These are phyloP conservation scores for Monosporozyma siamensis DNA, from an alignment of 805 yeast species.

Conservation along the genomic window DNA sequence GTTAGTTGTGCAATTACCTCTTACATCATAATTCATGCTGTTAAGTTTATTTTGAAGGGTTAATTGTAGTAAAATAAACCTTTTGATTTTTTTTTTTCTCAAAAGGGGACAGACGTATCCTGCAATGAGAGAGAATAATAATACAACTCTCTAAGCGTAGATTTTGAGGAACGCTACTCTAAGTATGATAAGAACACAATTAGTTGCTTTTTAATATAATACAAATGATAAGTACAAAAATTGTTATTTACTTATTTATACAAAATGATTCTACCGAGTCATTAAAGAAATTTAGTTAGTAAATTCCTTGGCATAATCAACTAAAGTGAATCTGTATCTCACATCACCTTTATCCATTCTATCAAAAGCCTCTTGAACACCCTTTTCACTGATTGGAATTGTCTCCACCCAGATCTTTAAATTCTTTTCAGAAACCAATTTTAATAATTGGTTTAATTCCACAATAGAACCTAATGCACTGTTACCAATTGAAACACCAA, in stretches of 20 bases:
- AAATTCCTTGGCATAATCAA: constrained; percentile 37
- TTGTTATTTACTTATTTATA: not conserved
- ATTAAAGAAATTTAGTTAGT: not conserved
- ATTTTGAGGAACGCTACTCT: no score
- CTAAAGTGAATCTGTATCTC: constrained; percentile 45
- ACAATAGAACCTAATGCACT: constrained; percentile 36
- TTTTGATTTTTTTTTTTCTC: no score
- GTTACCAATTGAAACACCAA: constrained; percentile 26
- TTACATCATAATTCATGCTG: no score
- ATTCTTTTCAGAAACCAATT: constrained; percentile 38
- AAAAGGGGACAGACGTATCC: no score
- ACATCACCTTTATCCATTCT: constrained; percentile 44
- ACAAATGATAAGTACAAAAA: no score
- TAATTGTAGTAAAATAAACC: no score
- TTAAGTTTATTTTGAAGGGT: no score
- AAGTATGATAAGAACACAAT: no score
- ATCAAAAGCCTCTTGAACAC: constrained; percentile 37
- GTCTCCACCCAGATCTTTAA: constrained; percentile 47
- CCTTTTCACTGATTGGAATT: constrained; percentile 38
- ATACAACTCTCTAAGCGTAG: no score
- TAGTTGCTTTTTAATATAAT: no score
- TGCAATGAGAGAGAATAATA: no score
- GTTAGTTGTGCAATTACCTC: no score
- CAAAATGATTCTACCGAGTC: not conserved
- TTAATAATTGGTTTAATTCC: constrained; percentile 41